A percentile compares a stretch with the other conserved stretches of the same genome.
Evolutionary conservation across 2,329 filamentous ascomycete species (phyloP).

Genomic region (Fusarium tuaranense): DNA sequence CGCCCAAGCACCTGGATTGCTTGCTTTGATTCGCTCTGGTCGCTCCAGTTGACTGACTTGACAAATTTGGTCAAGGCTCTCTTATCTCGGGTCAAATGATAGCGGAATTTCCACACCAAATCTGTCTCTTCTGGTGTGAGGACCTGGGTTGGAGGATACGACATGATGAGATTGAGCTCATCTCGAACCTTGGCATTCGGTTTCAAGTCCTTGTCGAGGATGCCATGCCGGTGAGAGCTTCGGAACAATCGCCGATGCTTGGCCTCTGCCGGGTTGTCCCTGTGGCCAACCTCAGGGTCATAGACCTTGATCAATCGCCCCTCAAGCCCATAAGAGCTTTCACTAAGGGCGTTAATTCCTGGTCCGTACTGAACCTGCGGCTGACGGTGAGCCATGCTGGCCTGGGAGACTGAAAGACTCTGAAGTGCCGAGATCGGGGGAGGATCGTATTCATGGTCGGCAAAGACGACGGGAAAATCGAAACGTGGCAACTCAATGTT

Average conservation of each 20-base stretch:
- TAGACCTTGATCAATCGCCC: constrained; percentile 85
- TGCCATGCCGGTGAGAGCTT: constrained; percentile 90
- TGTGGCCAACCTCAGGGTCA: constrained; percentile 89
- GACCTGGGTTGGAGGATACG: constrained; percentile 91
- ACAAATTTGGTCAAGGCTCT: constrained; percentile 95
- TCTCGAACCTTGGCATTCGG: constrained; percentile 96
- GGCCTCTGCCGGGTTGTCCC: constrained; percentile 92
- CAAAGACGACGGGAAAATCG: constrained; percentile 95
- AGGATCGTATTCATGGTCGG: constrained; percentile 90
- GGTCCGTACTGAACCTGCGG: constrained; percentile 92
- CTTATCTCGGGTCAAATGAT: constrained; percentile 94
- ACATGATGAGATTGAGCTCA: constrained; percentile 90
- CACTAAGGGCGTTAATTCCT: constrained; percentile 80
- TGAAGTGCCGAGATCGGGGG: constrained; percentile 84
- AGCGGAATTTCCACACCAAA: constrained; percentile 96
- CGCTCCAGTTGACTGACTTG: constrained; percentile 96
- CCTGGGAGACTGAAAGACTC: constrained; percentile 67
- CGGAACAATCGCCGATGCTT: constrained; percentile 94
- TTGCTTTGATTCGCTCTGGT: constrained; percentile 85
- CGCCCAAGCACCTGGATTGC: constrained; percentile 90
- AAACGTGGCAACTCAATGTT: constrained; percentile 94
- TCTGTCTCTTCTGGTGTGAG: constrained; percentile 94
- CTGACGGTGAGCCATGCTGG: constrained; percentile 80
- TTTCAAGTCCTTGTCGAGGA: constrained; percentile 93
- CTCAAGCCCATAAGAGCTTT: constrained; percentile 59